Conservation (phyloP, 768 basidiomycete genomes). For the Cyclocybe aegerita region DNA sequence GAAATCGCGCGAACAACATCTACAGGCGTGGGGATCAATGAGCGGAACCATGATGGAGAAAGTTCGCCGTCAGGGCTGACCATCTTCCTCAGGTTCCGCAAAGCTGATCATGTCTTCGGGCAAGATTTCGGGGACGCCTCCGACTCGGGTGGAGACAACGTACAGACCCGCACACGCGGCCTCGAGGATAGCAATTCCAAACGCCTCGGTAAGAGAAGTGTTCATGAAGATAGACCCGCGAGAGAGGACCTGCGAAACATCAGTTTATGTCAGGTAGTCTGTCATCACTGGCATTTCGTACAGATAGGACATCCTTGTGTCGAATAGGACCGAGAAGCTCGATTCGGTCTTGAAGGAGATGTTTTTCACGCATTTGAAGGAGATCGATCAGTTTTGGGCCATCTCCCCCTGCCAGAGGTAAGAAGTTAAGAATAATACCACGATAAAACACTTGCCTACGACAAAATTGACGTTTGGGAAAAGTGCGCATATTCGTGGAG, state of each 20-base stretch:
- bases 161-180: conserved; percentile 94
- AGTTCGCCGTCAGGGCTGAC: conserved; percentile 41
- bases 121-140: conserved; percentile 93
- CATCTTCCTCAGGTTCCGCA: conserved; percentile 91
- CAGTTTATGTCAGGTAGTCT: background rate
- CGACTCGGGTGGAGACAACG: conserved; percentile 91
- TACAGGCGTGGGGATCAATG: conserved; percentile 25
- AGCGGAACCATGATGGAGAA: background rate
- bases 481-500: conserved; percentile 81
- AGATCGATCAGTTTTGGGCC: conserved; percentile 95
- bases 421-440: background rate
- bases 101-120: conserved; percentile 96
- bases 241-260: conserved; percentile 61
- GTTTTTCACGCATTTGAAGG: conserved; percentile 92
- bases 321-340: conserved; percentile 80
- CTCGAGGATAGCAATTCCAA: conserved; percentile 97
- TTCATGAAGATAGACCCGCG: conserved; percentile 93
- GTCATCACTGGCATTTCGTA: conserved; percentile 30
- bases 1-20: conserved; percentile 85
- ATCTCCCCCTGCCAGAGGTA: conserved; percentile 68
- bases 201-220: conserved; percentile 93
- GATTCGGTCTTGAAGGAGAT: conserved; percentile 89
- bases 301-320: conserved; percentile 81
- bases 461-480: conserved; percentile 90
- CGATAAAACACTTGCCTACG: conserved; percentile 54